A percentile compares a stretch with the other conserved stretches of the same genome.
Evolutionary conservation across 768 basidiomycete genomes (phyloP).

Genomic region (Psilocybe cubensis): DNA sequence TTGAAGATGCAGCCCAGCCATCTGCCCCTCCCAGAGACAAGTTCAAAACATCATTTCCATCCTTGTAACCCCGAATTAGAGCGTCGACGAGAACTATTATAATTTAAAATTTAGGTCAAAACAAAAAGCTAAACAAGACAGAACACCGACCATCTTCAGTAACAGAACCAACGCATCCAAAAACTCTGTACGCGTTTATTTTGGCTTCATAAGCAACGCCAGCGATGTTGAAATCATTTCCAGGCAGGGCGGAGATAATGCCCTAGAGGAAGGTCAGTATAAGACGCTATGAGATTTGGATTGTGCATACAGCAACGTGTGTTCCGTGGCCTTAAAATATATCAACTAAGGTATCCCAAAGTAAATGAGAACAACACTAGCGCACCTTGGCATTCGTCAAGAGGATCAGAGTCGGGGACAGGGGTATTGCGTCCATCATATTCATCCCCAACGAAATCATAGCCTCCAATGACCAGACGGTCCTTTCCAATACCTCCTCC

Average conservation of each 20-base stretch:
- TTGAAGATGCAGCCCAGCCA: constrained; percentile 65
- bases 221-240: constrained; percentile 65
- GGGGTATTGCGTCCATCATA: constrained; percentile 28
- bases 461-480: constrained; percentile 49
- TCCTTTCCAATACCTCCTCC: constrained; percentile 52
- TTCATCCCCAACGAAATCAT: constrained; percentile 58
- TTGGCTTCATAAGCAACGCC: constrained; percentile 70
- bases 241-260: constrained; percentile 65
- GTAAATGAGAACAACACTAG: neutral
- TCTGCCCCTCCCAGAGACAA: constrained; percentile 63
- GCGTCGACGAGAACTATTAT: constrained; percentile 47
- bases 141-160: constrained; percentile 51
- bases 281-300: neutral
- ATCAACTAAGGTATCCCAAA: too few species aligned
- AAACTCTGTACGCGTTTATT: constrained; percentile 58
- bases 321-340: constrained; percentile 47
- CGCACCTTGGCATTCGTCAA: constrained; percentile 14
- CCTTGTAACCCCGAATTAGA: constrained; percentile 49
- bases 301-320: constrained; percentile 42
- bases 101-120: neutral
- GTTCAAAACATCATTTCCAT: constrained; percentile 64
- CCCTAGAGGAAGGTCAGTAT: constrained; percentile 33
- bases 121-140: neutral
- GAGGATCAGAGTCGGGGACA: constrained; percentile 16
- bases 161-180: constrained; percentile 58